phyloP scores from a whole-genome alignment of 805 yeast species.

The Wickerhamomyces queroliae region DNA sequence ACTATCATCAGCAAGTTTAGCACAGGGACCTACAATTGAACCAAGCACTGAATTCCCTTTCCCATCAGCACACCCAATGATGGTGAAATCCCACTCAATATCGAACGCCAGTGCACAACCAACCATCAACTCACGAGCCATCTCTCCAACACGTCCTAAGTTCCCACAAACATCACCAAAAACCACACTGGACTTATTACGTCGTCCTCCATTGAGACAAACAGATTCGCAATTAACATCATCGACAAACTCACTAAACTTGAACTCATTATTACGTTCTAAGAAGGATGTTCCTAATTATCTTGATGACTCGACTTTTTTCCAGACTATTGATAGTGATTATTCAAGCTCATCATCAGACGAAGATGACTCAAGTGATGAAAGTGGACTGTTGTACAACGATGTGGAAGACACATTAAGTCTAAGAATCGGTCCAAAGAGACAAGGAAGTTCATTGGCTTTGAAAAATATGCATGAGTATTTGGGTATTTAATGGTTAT shows the following conservation, averaged over 20 bases:
- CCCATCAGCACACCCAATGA: neutral
- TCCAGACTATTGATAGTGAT: constrained; percentile 19
- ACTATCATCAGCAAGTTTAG: too few relatives aligned
- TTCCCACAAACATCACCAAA: neutral
- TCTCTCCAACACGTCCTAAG: neutral
- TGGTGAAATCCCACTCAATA: neutral
- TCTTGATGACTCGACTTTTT: constrained; percentile 20
- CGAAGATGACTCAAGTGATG: constrained; percentile 10
- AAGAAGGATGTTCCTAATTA: constrained; percentile 19
- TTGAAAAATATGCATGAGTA: constrained; percentile 19
- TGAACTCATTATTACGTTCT: constrained; percentile 16
- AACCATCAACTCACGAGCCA: too few relatives aligned
- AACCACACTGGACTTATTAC: neutral
- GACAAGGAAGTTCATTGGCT: constrained; percentile 14
- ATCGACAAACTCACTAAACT: constrained; percentile 16
- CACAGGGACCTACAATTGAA: too few relatives aligned
- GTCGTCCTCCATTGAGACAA: constrained; percentile 6
- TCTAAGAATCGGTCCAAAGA: constrained; percentile 17
- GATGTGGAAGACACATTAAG: constrained; percentile 18
- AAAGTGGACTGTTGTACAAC: constrained; percentile 15
- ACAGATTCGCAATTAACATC: constrained; percentile 4
- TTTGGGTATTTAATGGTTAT: constrained; percentile 10
- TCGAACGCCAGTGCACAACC: constrained; percentile 3
- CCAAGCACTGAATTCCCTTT: neutral
- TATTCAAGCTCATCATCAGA: constrained; percentile 6